Conservation (phyloP, 2,329 filamentous ascomycete species). For the Stemphylium beticola region DNA sequence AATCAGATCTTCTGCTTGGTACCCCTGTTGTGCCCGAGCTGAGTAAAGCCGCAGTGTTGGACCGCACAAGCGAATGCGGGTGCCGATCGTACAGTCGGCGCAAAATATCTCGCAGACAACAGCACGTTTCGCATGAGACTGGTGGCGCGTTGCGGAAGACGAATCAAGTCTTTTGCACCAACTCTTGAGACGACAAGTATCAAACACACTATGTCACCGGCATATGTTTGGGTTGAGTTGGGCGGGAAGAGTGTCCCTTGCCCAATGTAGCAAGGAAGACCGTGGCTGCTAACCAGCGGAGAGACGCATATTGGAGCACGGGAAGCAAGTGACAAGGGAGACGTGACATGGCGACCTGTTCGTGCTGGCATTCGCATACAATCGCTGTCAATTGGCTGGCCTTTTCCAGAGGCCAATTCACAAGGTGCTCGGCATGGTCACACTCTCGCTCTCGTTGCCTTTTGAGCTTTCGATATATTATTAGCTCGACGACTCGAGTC, state of each 20-base stretch:
- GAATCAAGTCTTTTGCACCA: not conserved
- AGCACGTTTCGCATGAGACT: not conserved
- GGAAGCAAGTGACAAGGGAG: not conserved
- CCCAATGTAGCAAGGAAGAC: constrained; percentile 9
- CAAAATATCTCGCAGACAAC: not conserved
- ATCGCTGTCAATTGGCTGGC: not conserved
- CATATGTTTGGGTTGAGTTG: not conserved
- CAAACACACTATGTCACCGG: not conserved
- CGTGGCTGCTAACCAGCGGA: not conserved
- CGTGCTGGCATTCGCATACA: not conserved
- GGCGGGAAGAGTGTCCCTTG: not conserved
- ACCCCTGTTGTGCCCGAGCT: constrained; percentile 14
- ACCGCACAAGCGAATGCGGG: constrained; percentile 7
- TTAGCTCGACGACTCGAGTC: not conserved
- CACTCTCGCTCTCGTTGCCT: no score
- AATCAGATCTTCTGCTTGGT: not conserved
- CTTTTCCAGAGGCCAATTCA: no score
- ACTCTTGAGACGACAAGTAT: not conserved
- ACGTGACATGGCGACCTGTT: not conserved
- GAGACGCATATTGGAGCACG: not conserved
- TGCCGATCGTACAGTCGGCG: constrained; percentile 1
- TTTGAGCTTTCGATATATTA: no score
- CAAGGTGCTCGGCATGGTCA: no score
- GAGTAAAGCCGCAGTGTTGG: constrained; percentile 5
- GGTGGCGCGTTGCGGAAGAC: not conserved